Base-by-base conservation (phyloP, 2,329 filamentous ascomycete genomes). In the Penicillium griseofulvum region DNA sequence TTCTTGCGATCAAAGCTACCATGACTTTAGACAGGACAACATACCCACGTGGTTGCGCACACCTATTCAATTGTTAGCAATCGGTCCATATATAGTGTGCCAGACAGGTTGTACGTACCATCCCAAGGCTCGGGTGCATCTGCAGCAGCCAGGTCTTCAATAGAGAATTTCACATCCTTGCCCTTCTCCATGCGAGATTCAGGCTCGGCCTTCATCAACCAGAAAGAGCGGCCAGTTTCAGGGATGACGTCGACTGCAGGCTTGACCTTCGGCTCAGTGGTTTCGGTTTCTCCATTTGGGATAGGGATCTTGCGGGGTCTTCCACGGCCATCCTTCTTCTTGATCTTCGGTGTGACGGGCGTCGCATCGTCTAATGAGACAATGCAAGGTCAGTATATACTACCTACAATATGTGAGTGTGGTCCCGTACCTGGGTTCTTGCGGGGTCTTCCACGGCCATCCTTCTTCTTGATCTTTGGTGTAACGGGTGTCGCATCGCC, bases 111-210 rank as follows among this genome's bases (percentile, higher is more conserved):
- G 39, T 37, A 79, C 83, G 69, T 76, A 89, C 90, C 94, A 74
- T 95, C 89, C 94, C 94, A 99, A 0, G 90, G 87, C 69, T 97
- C 93, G 1, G 93, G 91, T 65, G 84, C 82, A 0, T 79, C 85
- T 66, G 85, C 88, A 0, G 84, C 82, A 14, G 83, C 82, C 34
- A 99, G 76, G 70, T 97, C 92, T 66, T 97, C 91, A 66, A 99
- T 97, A 0, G 91, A 95, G 75, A 97, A 99, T 63, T 86, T 88
- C 43, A 97, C 90, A 69, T 97, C 92, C 48, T 89, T 79, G 0
- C 91, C 93, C 52, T 91, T 93, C 71, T 96, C 91, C 16, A 91
- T 77, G 6, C 94, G 87, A 4, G 91, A 85, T 65, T 96, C 89
- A 0, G 94, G 93, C 75, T 99, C 89, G 0, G 90, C 89, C 76